Evolutionary conservation across 345 rosid species (phyloP), one percentile per base, ranked within the genome.

Genomic region (Abelmoschus esculentus): DNA sequence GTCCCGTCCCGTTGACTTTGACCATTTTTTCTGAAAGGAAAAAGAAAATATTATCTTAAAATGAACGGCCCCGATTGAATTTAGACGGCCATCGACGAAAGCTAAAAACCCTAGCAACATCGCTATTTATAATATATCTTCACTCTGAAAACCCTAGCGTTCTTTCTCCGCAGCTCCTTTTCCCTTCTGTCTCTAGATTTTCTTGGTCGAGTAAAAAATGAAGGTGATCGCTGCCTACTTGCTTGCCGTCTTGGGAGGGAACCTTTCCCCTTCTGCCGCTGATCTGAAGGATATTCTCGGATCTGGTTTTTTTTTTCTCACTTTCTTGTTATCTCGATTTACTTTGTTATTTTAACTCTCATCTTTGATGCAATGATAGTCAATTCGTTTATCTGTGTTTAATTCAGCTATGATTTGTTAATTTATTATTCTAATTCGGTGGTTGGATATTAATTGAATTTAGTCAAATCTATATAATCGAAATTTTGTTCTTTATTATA

Each of bases 211-310:
- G 75, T 57, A 6, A 15, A 52, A 75, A 71, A 90, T 90, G 95
- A 90, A 90, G 90, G 82, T 90, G 58, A 74, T 89, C 46, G 97
- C 92, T 5, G 91, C 92, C 5, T 90, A 79, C 36, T 81, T 89
- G 76, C 91, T 90, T 54, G 92, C 92, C 52, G 86, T 78, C 2
- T 72, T 89, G 81, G 85, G 97, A 31, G 95, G 97, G 14, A 90
- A 89, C 78, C 14, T 80, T 64, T 5, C 5, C 63, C 97, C 97
- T 13, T 60, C 90, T 0, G 80, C 83, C 46, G 70, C 12, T 15
- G 88, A 90, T 54, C 70, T 90, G 80, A 89, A 87, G 61, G 2
- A 13, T 1, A 86, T 90, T 55, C 92, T 89, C 14, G 90, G 83
- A 77, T 82, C 95, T 73, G 95, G 97, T 88, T 2, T 15, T 1